Percentiles rank a stretch among this genome's conserved stretches.
Evolutionary conservation across 2,329 filamentous ascomycete species (phyloP).

Genomic region (Penicillium sp.): DNA sequence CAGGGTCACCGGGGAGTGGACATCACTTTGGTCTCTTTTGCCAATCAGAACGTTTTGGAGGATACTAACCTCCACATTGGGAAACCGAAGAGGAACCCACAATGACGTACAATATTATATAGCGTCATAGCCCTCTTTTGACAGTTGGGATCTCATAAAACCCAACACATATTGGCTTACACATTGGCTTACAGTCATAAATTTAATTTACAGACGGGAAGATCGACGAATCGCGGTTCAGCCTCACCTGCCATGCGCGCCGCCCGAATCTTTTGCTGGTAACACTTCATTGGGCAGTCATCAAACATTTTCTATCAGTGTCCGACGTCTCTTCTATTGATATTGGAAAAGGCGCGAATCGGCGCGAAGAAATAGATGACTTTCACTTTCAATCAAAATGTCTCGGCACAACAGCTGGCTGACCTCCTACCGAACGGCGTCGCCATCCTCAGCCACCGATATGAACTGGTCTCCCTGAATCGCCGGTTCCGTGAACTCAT

Average conservation of each 20-base stretch:
- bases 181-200: neutral
- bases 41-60: neutral
- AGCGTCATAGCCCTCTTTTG: neutral
- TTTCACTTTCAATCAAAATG: conserved; percentile 2
- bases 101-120: conserved; percentile 5
- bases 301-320: neutral
- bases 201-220: neutral
- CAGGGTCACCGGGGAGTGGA: neutral
- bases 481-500: conserved; percentile 21
- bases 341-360: neutral
- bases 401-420: conserved; percentile 27
- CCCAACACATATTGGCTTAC: neutral
- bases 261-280: neutral
- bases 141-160: neutral
- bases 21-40: neutral
- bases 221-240: neutral
- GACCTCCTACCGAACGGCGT: conserved; percentile 25
- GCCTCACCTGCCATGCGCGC: neutral
- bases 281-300: neutral
- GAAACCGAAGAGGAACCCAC: conserved; percentile 2
- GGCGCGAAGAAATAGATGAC: neutral
- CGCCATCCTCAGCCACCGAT: conserved; percentile 20
- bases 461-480: conserved; percentile 21
- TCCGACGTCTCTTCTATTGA: neutral
- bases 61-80: neutral